A percentile compares a stretch with the other conserved stretches of the same genome.
phyloP scores from a whole-genome alignment of 2,329 filamentous ascomycete genomes.

The Raffaelea deltoideospora region DNA sequence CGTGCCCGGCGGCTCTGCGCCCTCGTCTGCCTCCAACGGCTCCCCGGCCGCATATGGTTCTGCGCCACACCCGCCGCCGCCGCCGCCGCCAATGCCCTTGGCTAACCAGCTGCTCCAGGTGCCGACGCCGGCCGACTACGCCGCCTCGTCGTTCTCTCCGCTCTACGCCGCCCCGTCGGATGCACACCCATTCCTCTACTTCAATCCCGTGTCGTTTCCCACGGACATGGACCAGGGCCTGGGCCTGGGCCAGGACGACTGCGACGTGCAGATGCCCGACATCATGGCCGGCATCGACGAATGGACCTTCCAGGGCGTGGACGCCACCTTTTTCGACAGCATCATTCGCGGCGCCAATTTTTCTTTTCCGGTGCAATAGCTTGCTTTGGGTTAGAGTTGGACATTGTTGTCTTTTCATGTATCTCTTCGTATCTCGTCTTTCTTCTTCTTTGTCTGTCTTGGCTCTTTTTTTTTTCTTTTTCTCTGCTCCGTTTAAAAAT shows the following conservation, averaged over 20 bases:
- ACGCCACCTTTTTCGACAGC: slow-evolving; percentile 16
- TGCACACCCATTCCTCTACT: slow-evolving; percentile 1
- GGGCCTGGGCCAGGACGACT: not conserved
- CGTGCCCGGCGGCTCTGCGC: not conserved
- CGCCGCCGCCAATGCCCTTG: not conserved
- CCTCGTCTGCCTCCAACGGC: not conserved
- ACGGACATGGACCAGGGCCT: not conserved
- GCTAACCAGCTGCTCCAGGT: not conserved
- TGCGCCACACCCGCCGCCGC: not conserved
- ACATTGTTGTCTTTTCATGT: no score
- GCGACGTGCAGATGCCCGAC: slow-evolving; percentile 7
- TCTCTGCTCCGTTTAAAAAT: no score
- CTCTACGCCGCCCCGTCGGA: not conserved
- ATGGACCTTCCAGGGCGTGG: slow-evolving; percentile 18
- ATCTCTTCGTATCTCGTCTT: no score
- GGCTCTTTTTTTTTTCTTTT: no score
- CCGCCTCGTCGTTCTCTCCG: not conserved
- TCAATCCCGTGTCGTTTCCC: not conserved
- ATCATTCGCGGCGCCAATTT: slow-evolving; percentile 5
- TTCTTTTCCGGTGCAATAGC: not conserved
- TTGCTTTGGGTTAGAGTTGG: no score
- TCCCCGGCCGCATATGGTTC: not conserved
- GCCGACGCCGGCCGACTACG: not conserved
- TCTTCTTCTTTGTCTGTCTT: no score
- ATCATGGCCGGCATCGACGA: slow-evolving; percentile 13